Percentiles rank a stretch among this genome's conserved stretches.
These are phyloP conservation scores for Fusarium acutatum DNA, from an alignment of 2,329 filamentous ascomycete genomes.

Conservation along the genomic window DNA sequence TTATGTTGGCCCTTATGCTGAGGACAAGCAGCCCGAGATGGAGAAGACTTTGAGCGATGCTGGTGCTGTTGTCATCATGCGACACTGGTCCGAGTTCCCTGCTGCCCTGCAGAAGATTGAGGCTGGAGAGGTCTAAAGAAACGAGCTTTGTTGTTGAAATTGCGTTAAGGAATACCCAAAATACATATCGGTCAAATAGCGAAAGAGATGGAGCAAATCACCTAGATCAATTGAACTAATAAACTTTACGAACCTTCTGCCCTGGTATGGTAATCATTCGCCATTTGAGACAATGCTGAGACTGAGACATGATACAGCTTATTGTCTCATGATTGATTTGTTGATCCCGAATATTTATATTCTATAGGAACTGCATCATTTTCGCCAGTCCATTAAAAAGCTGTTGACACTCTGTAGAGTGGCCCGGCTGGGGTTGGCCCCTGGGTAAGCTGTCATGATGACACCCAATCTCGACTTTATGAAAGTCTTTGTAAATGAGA, in stretches of 20 bases:
- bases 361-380: conserved; percentile 15
- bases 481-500: conserved; percentile 72
- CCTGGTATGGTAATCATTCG: background rate
- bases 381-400: conserved; percentile 75
- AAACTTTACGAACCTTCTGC: background rate
- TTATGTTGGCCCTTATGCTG: conserved; percentile 82
- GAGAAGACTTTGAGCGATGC: conserved; percentile 66
- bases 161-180: conserved; percentile 36
- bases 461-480: conserved; percentile 83
- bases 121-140: conserved; percentile 46
- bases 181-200: conserved; percentile 14
- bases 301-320: background rate
- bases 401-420: conserved; percentile 93
- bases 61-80: conserved; percentile 70
- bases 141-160: conserved; percentile 13
- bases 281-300: background rate
- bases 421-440: conserved; percentile 82
- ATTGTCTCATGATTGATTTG: background rate
- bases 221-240: conserved; percentile 29
- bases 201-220: background rate
- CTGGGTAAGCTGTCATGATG: conserved; percentile 81
- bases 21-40: conserved; percentile 71
- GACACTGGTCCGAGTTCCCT: conserved; percentile 66
- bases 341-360: background rate
- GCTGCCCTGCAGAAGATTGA: conserved; percentile 57